phyloP scores from a whole-genome alignment of 352 stramenopile genomes.

The Detonula confervacea region DNA sequence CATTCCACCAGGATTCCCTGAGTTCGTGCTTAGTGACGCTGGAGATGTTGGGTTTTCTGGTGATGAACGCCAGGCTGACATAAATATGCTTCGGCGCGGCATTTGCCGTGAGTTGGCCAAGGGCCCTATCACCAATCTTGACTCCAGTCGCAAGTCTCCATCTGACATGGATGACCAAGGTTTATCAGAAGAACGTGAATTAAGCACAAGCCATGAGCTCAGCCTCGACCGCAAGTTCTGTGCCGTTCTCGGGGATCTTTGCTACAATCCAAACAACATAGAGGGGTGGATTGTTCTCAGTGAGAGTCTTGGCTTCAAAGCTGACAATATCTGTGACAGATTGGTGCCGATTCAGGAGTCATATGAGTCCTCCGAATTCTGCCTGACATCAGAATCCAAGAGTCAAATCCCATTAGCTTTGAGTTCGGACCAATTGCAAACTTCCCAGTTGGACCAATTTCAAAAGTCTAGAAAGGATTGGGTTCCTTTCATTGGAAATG shows the following conservation, averaged over 20 bases:
- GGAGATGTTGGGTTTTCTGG: constrained; percentile 3
- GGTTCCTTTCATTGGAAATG: constrained; percentile 65
- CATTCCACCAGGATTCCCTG: constrained; percentile 52
- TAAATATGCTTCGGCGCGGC: constrained; percentile 49
- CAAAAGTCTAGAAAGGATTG: constrained; percentile 48
- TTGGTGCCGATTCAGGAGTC: constrained; percentile 47
- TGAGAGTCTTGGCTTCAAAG: constrained; percentile 75
- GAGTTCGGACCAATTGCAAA: constrained; percentile 44
- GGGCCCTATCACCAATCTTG: constrained; percentile 47
- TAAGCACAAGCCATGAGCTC: constrained; percentile 61
- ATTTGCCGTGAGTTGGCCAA: constrained; percentile 62
- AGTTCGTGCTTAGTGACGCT: constrained; percentile 48
- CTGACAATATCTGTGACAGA: constrained; percentile 76
- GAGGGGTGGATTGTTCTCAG: constrained; percentile 74
- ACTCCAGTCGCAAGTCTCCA: constrained; percentile 21
- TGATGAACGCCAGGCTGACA: constrained; percentile 31
- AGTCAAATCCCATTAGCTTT: constrained; percentile 16
- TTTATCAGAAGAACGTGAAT: constrained; percentile 52
- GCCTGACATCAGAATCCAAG: constrained; percentile 23
- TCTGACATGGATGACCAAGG: constrained; percentile 43
- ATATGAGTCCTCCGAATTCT: constrained; percentile 50
- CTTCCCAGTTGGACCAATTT: constrained; percentile 46
- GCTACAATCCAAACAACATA: constrained; percentile 67
- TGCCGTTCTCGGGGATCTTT: constrained; percentile 78
- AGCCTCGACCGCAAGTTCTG: constrained; percentile 76